These are phyloP conservation scores for Bondarzewia mesenterica DNA, from an alignment of 1,284 basidiomycete species.

Conservation along the genomic window DNA sequence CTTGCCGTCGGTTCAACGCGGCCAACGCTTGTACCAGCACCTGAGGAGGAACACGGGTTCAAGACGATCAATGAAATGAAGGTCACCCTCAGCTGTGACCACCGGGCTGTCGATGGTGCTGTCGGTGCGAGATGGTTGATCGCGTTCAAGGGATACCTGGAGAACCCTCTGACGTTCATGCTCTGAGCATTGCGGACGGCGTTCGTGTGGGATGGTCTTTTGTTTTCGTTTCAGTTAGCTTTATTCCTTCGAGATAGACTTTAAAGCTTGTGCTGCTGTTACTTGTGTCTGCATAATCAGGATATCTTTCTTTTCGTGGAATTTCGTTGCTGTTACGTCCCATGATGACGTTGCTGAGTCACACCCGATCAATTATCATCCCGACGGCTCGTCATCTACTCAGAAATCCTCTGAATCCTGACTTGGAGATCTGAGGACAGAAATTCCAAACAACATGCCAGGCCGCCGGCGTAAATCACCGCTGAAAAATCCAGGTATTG, in stretches of 20 bases:
- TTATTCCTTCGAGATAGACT: not conserved
- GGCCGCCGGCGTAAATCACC: constrained; percentile 16
- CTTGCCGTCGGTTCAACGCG: constrained; percentile 91
- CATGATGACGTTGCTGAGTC: not conserved
- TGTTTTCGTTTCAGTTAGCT: not conserved
- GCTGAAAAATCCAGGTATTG: constrained; percentile 27
- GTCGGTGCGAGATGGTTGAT: constrained; percentile 85
- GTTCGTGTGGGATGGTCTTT: not conserved
- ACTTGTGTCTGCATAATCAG: not conserved
- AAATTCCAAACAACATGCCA: constrained; percentile 12
- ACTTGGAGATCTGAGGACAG: no score
- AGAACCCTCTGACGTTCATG: constrained; percentile 94
- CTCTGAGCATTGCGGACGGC: constrained; percentile 37
- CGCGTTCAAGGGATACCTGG: constrained; percentile 95
- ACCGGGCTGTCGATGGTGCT: constrained; percentile 92
- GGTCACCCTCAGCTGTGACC: constrained; percentile 92
- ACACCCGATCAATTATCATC: no score
- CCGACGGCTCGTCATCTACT: no score
- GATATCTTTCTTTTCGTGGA: no score
- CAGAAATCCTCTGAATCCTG: no score
- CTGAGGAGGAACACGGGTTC: constrained; percentile 88
- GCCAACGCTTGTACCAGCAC: constrained; percentile 80
- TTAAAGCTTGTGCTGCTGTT: not conserved
- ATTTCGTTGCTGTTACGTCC: not conserved
- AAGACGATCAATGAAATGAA: constrained; percentile 92